Evolutionary conservation across 345 rosid species (phyloP).

Genomic region (Euphorbia peplus): DNA sequence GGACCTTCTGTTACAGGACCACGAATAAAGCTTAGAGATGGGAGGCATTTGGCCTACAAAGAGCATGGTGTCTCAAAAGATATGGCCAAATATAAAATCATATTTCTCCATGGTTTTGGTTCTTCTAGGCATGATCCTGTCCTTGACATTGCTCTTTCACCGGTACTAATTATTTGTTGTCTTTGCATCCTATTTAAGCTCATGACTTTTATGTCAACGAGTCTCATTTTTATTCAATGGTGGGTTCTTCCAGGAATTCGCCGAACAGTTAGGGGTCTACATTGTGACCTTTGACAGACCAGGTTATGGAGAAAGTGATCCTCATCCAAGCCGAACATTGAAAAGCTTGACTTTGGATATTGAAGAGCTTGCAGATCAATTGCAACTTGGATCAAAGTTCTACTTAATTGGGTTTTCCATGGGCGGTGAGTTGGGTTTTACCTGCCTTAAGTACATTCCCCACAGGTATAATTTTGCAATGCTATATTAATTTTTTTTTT

Average conservation of each 20-base stretch:
- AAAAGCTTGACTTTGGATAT: no score
- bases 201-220: background rate
- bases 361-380: no score
- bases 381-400: constrained; percentile 22
- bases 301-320: no score
- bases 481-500: background rate
- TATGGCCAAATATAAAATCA: no score
- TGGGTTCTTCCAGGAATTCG: constrained; percentile 18
- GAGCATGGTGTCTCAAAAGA: no score
- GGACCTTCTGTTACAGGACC: constrained; percentile 23
- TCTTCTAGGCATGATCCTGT: background rate
- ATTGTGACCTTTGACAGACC: constrained; percentile 25
- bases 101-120: constrained; percentile 12
- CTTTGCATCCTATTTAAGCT: background rate
- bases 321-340: no score
- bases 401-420: constrained; percentile 23
- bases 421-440: constrained; percentile 20
- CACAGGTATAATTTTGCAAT: constrained; percentile 14
- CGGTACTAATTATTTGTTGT: constrained; percentile 7
- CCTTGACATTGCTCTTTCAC: background rate
- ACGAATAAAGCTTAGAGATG: no score
- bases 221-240: background rate
- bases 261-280: constrained; percentile 14
- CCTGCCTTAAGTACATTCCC: constrained; percentile 28
- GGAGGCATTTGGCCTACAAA: no score